Evolutionary conservation across 768 basidiomycete species (phyloP).

Genomic region (Boletus subparvulus): DNA sequence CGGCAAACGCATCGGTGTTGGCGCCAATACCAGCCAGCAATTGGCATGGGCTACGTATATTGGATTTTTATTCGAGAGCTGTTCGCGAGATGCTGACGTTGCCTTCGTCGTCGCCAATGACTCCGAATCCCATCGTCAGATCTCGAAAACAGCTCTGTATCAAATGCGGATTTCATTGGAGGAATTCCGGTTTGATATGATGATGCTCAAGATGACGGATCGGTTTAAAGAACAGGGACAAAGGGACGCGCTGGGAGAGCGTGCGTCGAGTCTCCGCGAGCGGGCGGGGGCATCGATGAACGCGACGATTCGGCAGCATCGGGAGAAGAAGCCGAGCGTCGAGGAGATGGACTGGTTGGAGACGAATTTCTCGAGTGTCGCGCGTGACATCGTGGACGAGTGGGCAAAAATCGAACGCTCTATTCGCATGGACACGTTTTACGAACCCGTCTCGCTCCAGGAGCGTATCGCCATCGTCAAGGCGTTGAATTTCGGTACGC

Average conservation of each 20-base stretch:
- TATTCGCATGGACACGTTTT: slow-evolving; percentile 45
- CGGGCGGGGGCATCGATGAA: slow-evolving; percentile 5
- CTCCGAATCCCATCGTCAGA: slow-evolving; percentile 54
- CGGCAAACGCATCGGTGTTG: slow-evolving; percentile 13
- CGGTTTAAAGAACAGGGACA: slow-evolving; percentile 15
- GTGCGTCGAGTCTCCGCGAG: slow-evolving; percentile 14
- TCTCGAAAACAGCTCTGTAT: slow-evolving; percentile 44
- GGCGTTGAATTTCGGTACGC: slow-evolving; percentile 49
- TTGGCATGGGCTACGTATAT: slow-evolving; percentile 48
- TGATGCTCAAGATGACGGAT: slow-evolving; percentile 28
- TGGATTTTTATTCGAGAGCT: slow-evolving; percentile 46
- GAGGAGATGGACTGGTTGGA: slow-evolving; percentile 41
- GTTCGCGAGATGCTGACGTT: slow-evolving; percentile 44
- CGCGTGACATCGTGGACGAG: slow-evolving; percentile 42
- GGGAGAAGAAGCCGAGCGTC: slow-evolving; percentile 24
- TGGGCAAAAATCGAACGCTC: slow-evolving; percentile 44
- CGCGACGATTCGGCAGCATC: slow-evolving; percentile 5
- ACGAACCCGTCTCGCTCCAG: slow-evolving; percentile 50
- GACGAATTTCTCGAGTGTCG: slow-evolving; percentile 40
- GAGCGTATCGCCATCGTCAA: slow-evolving; percentile 52
- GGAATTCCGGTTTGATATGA: slow-evolving; percentile 48
- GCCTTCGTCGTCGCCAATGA: slow-evolving; percentile 47
- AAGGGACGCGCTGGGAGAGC: slow-evolving; percentile 21
- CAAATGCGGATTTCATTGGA: slow-evolving; percentile 49
- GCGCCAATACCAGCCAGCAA: slow-evolving; percentile 28